phyloP scores from a whole-genome alignment of 192 early-diverging fungal genomes.

The Gigaspora rosea region DNA sequence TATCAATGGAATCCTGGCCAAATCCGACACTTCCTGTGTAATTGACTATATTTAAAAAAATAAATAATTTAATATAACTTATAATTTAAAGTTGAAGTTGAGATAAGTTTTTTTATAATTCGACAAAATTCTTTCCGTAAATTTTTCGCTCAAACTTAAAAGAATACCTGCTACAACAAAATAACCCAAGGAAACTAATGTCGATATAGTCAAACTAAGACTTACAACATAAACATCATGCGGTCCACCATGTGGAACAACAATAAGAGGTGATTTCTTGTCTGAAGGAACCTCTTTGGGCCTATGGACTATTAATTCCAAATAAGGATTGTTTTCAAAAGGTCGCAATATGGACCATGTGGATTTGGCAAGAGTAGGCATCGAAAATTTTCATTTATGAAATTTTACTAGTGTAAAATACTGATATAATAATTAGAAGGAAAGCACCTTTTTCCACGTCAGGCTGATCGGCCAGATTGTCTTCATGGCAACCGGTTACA shows the following conservation, averaged over 20 bases:
- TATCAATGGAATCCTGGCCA: conserved; percentile 67
- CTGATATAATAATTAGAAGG: background rate
- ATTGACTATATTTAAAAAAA: conserved; percentile 56
- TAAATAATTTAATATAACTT: background rate
- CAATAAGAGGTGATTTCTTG: conserved; percentile 58
- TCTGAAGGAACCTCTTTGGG: conserved; percentile 37
- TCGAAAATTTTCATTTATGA: background rate
- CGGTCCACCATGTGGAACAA: conserved; percentile 83
- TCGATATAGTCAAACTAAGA: conserved; percentile 47
- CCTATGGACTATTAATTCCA: conserved; percentile 44
- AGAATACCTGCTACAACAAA: conserved; percentile 48
- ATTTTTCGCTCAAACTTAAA: background rate
- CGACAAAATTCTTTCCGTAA: background rate
- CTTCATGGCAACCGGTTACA: background rate
- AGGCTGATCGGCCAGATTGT: background rate
- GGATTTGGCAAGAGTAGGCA: conserved; percentile 3
- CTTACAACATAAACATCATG: conserved; percentile 59
- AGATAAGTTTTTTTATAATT: background rate
- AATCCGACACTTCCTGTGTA: conserved; percentile 80
- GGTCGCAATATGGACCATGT: conserved; percentile 40
- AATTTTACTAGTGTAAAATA: background rate
- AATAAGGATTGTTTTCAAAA: conserved; percentile 38
- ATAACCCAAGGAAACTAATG: conserved; percentile 63
- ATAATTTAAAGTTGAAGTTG: background rate
- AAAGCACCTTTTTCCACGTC: background rate